Evolutionary conservation across 116 monocot species (phyloP).

Genomic region (Trichopus zeylanicus): DNA sequence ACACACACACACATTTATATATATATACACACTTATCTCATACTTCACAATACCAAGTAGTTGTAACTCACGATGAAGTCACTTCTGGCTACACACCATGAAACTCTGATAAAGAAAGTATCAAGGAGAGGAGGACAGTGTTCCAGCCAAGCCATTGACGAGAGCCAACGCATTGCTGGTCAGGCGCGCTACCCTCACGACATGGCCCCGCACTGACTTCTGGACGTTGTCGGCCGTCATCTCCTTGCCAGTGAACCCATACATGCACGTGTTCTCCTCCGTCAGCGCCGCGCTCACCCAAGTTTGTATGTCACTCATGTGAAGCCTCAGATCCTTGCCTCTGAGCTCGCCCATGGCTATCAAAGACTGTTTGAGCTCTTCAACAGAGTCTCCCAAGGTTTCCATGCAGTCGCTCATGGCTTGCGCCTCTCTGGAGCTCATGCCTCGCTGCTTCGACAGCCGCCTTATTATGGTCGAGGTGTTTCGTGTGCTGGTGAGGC

Average conservation of each 20-base stretch:
- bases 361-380: constrained; percentile 5
- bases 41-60: too few relatives aligned
- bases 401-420: constrained; percentile 24
- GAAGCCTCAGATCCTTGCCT: not conserved
- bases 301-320: constrained; percentile 13
- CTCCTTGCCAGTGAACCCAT: constrained; percentile 2
- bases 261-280: constrained; percentile 26
- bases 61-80: too few relatives aligned
- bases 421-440: not conserved
- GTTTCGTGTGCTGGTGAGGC: constrained; percentile 19
- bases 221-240: not conserved
- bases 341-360: constrained; percentile 12
- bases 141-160: not conserved
- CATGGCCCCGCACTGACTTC: not conserved
- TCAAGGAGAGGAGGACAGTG: too few relatives aligned
- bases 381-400: constrained; percentile 15
- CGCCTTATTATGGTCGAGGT: constrained; percentile 12
- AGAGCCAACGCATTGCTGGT: constrained; percentile 18
- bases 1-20: too few relatives aligned
- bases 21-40: too few relatives aligned
- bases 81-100: too few relatives aligned
- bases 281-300: constrained; percentile 30
- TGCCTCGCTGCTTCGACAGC: constrained; percentile 2
- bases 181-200: constrained; percentile 19
- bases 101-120: too few relatives aligned